A percentile compares a stretch with the other conserved stretches of the same genome.
Conservation (phyloP, 345 rosid genomes). For the Eucalyptus cloeziana region DNA sequence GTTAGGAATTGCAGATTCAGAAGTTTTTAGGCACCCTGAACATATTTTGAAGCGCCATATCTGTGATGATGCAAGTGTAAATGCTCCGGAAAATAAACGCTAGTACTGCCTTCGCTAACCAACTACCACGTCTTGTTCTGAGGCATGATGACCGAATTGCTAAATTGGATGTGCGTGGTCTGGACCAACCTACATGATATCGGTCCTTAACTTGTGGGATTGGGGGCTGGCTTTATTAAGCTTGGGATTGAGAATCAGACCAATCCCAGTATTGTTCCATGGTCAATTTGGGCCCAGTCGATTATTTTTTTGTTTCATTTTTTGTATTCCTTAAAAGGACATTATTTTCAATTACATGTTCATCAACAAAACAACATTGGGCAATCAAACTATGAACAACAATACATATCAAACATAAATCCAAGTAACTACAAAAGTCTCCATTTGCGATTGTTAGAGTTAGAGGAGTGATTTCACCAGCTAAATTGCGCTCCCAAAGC, state of each 20-base stretch:
- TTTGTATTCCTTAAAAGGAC: too few species aligned
- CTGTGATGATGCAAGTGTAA: background rate
- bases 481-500: too few species aligned
- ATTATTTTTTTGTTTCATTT: too few species aligned
- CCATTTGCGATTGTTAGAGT: too few species aligned
- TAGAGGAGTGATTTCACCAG: too few species aligned
- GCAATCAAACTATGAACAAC: accelerated
- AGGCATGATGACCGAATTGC: background rate
- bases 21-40: background rate
- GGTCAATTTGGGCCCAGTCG: accelerated
- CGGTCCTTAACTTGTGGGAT: too few species aligned
- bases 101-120: background rate
- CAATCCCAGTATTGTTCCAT: accelerated
- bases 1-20: background rate
- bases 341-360: accelerated
- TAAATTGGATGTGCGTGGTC: background rate
- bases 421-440: too few species aligned
- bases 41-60: background rate
- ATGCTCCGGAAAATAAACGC: background rate
- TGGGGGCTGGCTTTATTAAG: accelerated
- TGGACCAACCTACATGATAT: too few species aligned
- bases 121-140: background rate
- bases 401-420: too few species aligned
- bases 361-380: too few species aligned
- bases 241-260: accelerated